Conservation (phyloP, 768 basidiomycete genomes). For the Suillus paluster region DNA sequence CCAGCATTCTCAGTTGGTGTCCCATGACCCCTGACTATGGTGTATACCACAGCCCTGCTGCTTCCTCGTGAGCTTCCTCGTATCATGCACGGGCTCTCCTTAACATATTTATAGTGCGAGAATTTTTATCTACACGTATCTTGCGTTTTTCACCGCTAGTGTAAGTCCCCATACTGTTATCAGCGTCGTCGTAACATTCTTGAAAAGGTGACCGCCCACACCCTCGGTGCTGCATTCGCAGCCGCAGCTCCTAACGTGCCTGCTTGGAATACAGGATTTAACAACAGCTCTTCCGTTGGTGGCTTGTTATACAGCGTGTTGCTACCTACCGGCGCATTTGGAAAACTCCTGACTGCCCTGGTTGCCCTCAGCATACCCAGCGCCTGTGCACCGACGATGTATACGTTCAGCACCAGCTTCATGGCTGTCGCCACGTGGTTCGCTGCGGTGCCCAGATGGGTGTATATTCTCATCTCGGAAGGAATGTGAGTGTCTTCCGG, state of each 20-base stretch:
- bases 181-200: too few species aligned
- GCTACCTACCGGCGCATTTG: constrained; percentile 45
- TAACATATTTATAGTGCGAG: constrained; percentile 30
- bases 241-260: constrained; percentile 43
- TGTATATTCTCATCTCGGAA: constrained; percentile 48
- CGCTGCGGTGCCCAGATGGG: constrained; percentile 46
- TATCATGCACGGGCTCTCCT: not conserved
- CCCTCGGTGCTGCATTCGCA: constrained; percentile 51
- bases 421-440: constrained; percentile 42
- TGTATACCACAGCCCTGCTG: constrained; percentile 54
- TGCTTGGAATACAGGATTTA: constrained; percentile 45
- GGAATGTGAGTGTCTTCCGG: constrained; percentile 41
- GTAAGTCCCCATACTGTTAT: constrained; percentile 30
- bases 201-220: constrained; percentile 42
- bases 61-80: constrained; percentile 52
- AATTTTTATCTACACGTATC: constrained; percentile 50
- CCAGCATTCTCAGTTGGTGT: constrained; percentile 49
- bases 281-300: constrained; percentile 45
- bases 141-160: constrained; percentile 47
- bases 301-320: constrained; percentile 47
- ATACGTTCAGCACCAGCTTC: constrained; percentile 54
- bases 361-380: constrained; percentile 57
- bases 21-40: constrained; percentile 52
- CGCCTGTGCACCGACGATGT: constrained; percentile 63
- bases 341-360: constrained; percentile 51